These are phyloP conservation scores for Cryptococcus depauperatus DNA, from an alignment of 1,284 basidiomycete genomes.

Conservation along the genomic window DNA sequence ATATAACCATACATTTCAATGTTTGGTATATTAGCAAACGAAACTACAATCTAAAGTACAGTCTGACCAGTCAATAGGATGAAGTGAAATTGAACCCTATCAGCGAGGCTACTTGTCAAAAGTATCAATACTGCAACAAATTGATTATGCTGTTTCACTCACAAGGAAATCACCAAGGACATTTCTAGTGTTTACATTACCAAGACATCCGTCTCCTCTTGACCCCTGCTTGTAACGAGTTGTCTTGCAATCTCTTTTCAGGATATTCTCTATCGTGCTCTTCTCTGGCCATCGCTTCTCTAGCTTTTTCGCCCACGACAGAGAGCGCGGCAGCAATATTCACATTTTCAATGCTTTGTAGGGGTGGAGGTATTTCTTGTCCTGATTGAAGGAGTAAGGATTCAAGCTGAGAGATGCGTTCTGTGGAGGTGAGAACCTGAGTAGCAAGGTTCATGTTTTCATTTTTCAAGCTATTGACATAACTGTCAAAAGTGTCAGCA, in stretches of 20 bases:
- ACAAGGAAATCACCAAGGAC: no score
- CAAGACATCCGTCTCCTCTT: background rate
- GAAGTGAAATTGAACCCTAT: no score
- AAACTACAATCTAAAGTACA: no score
- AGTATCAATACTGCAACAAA: no score
- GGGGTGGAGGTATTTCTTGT: slow-evolving; percentile 11
- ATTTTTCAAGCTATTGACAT: slow-evolving; percentile 28
- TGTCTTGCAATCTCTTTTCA: background rate
- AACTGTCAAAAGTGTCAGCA: slow-evolving; percentile 12
- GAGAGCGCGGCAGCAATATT: background rate
- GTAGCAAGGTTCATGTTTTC: slow-evolving; percentile 18
- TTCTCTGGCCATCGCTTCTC: background rate
- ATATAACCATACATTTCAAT: no score
- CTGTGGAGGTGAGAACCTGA: slow-evolving; percentile 24
- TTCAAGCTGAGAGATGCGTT: slow-evolving; percentile 31
- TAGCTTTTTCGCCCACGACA: background rate
- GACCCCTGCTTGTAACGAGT: background rate
- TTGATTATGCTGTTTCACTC: no score
- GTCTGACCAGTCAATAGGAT: no score
- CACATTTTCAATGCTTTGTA: background rate
- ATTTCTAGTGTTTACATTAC: no score
- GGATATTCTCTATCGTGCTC: background rate
- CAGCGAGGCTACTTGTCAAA: no score
- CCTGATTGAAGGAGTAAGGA: slow-evolving; percentile 6
- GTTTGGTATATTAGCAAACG: no score